Base-by-base conservation (phyloP, 495 filamentous ascomycete genomes). In the Aspergillus bertholletiae region DNA sequence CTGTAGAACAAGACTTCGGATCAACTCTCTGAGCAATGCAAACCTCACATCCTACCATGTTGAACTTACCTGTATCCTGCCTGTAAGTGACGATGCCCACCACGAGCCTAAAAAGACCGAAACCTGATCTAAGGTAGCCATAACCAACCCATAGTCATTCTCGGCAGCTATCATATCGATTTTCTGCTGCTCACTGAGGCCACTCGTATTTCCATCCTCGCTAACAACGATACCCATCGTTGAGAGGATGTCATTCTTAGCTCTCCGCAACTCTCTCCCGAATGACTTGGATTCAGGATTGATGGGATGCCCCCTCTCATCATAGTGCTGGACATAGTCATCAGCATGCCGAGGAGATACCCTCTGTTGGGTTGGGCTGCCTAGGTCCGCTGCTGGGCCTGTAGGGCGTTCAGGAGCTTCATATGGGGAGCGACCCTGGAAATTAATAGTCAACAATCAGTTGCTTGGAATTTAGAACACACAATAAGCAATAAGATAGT, bases 401-500 rank as follows among this genome's bases (percentile, higher is more conserved):
- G 55, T 27, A 22, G 58, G 46, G 37, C 49, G 54, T 23, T 73
- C 76, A 13, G 85, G 82, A 47, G 82, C 75, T 60, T 90, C 86
- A 53, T 88, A 90, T 46, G 85, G 86, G 8, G 86, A 89, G 13
- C 88, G 81, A 53, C 87, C 88, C 87, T 87, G 61, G n/a, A 24
- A 46, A 21, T 12, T 15, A 15, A 43, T 7, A 18, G 39, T 43
- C 39, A 43, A 43, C 13, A 3, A 43, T 22, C 39, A 1, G 18
- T 17, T 8, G 18, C 39, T 21, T 20, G 18, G 7, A 15, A 5
- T 43, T 8, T 7, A 5, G 21, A 18, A 7, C 39, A 18, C 39
- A 22, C 7, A 5, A 40, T 18, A 43, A 43, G 18, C n/a, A 39
- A 40, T 18, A 43, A 43, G 18, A 18, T 15, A 22, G 39, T 43